Evolutionary conservation across 2,329 filamentous ascomycete species (phyloP).

Genomic region (Coniochaeta sp.): DNA sequence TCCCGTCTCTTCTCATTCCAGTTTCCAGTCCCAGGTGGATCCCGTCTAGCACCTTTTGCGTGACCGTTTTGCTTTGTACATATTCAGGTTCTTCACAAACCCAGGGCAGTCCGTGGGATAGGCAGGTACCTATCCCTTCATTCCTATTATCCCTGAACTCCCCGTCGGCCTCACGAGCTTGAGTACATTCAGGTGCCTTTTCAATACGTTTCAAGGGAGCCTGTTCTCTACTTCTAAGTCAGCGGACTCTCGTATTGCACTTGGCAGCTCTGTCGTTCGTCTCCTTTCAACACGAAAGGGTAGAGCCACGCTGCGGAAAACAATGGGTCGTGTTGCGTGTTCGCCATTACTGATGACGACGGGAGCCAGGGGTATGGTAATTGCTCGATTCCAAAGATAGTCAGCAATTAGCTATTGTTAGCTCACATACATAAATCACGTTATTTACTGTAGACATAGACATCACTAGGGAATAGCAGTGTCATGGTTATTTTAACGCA

Average conservation of each 20-base stretch:
- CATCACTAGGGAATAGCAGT: no score
- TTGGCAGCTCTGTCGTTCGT: neutral
- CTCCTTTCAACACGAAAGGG: neutral
- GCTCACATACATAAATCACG: neutral
- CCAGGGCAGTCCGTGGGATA: no score
- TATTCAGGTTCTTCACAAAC: no score
- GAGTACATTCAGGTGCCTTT: neutral
- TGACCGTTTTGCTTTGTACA: no score
- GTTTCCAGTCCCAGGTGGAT: no score
- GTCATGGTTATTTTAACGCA: no score
- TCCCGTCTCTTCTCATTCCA: neutral
- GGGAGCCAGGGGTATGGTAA: neutral
- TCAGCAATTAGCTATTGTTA: neutral
- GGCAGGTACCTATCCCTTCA: no score
- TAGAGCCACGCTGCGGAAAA: neutral
- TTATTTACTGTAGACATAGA: neutral
- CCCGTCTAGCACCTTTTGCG: no score
- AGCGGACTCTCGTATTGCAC: neutral
- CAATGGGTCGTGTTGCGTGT: neutral
- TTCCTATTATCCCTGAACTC: neutral
- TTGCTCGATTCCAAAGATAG: neutral
- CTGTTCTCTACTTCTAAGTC: neutral
- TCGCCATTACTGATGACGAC: neutral
- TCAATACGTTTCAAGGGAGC: neutral
- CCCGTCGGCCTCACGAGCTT: neutral